Evolutionary conservation across 176 grass and related monocot genomes (phyloP).

Genomic region (Cenchrus purpureus): DNA sequence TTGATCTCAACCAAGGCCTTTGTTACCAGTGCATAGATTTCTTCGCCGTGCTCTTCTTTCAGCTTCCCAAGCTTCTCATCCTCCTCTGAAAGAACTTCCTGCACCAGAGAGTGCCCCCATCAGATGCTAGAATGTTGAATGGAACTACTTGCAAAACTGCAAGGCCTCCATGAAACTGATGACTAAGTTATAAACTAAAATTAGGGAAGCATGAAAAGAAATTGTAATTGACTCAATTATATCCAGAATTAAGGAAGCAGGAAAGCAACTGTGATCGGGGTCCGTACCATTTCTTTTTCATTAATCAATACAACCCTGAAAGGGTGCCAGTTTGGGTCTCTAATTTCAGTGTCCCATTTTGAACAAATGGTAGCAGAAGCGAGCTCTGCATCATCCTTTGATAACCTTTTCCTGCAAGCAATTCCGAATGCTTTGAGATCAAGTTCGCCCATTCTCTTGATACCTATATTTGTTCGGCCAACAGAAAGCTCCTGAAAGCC

Average conservation of each 20-base stretch:
- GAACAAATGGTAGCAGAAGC: conserved; percentile 39
- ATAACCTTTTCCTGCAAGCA: conserved; percentile 45
- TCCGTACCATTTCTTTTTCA: conserved; percentile 51
- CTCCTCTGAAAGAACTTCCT: conserved; percentile 55
- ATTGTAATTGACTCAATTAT: no score
- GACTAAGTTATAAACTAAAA: neutral
- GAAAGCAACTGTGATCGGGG: neutral
- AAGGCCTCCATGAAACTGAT: neutral
- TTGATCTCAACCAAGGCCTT: conserved; percentile 55
- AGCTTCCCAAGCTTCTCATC: conserved; percentile 45
- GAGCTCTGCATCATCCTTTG: conserved; percentile 27
- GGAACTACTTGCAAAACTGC: neutral
- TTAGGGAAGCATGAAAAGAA: neutral
- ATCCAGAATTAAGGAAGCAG: neutral
- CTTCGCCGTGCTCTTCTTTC: conserved; percentile 51
- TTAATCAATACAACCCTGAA: conserved; percentile 50
- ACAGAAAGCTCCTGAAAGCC: neutral
- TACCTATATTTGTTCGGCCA: conserved; percentile 24
- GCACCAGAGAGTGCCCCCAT: conserved; percentile 5
- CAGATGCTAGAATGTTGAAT: conserved; percentile 6
- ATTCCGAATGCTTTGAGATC: conserved; percentile 55
- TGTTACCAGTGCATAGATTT: conserved; percentile 42
- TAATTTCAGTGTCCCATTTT: conserved; percentile 61
- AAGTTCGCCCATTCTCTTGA: conserved; percentile 75
- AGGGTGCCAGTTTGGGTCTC: conserved; percentile 62